Percentiles rank a stretch among this genome's conserved stretches.
These are phyloP conservation scores for Oryza punctata DNA, from an alignment of 176 grass and related monocot genomes.

Conservation along the genomic window DNA sequence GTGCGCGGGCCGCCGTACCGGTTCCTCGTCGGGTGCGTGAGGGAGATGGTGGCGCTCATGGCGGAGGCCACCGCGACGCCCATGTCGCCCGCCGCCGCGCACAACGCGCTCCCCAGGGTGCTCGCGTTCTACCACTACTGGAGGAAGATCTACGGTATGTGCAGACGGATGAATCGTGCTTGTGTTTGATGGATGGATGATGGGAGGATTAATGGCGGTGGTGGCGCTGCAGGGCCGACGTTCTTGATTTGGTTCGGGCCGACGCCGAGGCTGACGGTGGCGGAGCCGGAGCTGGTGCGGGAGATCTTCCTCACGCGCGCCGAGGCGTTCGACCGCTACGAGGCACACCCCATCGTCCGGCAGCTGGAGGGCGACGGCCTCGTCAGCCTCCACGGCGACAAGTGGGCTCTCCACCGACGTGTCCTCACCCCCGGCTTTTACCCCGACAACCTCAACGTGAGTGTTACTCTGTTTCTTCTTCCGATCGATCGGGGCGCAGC, in stretches of 20 bases:
- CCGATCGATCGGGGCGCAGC: not conserved
- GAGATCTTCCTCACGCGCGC: slow-evolving; percentile 67
- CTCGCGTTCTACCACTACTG: slow-evolving; percentile 91
- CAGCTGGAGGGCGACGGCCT: slow-evolving; percentile 90
- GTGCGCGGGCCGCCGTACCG: slow-evolving; percentile 77
- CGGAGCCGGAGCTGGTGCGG: slow-evolving; percentile 72
- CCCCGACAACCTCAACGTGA: slow-evolving; percentile 85
- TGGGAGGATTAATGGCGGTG: not conserved
- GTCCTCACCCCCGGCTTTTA: slow-evolving; percentile 70
- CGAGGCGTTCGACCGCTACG: slow-evolving; percentile 72
- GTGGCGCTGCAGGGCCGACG: slow-evolving; percentile 50
- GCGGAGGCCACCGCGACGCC: slow-evolving; percentile 57
- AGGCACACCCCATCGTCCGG: slow-evolving; percentile 73
- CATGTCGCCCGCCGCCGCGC: slow-evolving; percentile 61
- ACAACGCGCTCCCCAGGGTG: slow-evolving; percentile 75
- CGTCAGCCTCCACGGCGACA: slow-evolving; percentile 68
- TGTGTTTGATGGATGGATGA: too few species aligned
- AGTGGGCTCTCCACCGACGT: slow-evolving; percentile 86
- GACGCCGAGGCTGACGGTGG: slow-evolving; percentile 70
- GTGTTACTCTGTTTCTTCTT: not conserved
- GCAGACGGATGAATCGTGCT: too few species aligned
- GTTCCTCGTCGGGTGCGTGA: slow-evolving; percentile 67
- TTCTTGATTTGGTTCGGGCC: slow-evolving; percentile 87
- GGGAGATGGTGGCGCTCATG: slow-evolving; percentile 88
- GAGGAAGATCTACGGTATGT: slow-evolving; percentile 80